Evolutionary conservation across 2,329 filamentous ascomycete species (phyloP).

Genomic region (Colletotrichum chrysophilum): DNA sequence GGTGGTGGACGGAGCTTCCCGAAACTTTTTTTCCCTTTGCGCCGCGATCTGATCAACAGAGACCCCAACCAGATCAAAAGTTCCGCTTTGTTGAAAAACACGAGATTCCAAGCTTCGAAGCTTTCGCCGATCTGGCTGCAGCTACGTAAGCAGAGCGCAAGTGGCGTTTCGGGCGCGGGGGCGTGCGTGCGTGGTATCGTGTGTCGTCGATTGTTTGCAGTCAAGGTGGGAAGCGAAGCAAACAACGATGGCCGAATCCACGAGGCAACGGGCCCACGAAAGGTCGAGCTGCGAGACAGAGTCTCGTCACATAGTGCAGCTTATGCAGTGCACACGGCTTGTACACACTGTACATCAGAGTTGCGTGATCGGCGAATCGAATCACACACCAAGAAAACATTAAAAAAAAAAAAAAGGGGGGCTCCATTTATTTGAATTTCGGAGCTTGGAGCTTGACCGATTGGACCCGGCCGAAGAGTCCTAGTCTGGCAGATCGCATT

Average conservation of each 20-base stretch:
- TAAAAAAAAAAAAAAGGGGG: not conserved
- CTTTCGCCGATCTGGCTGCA: not conserved
- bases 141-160: not conserved
- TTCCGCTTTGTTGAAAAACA: not conserved
- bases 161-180: not conserved
- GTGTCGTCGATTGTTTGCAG: not conserved
- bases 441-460: not conserved
- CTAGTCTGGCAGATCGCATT: not conserved
- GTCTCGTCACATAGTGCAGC: constrained; percentile 17
- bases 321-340: not conserved
- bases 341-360: not conserved
- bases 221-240: not conserved
- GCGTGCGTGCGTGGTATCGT: not conserved
- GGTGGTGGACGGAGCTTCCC: not conserved
- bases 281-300: not conserved
- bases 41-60: not conserved
- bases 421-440: not conserved
- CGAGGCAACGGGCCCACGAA: not conserved
- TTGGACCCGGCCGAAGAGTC: not conserved
- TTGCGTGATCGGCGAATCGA: not conserved
- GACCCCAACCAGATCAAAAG: not conserved
- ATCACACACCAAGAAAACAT: not conserved
- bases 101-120: not conserved
- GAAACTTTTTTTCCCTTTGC: not conserved
- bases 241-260: not conserved